These are phyloP conservation scores for Pichia sp. DNA, from an alignment of 1,139 yeast genomes.

Conservation along the genomic window DNA sequence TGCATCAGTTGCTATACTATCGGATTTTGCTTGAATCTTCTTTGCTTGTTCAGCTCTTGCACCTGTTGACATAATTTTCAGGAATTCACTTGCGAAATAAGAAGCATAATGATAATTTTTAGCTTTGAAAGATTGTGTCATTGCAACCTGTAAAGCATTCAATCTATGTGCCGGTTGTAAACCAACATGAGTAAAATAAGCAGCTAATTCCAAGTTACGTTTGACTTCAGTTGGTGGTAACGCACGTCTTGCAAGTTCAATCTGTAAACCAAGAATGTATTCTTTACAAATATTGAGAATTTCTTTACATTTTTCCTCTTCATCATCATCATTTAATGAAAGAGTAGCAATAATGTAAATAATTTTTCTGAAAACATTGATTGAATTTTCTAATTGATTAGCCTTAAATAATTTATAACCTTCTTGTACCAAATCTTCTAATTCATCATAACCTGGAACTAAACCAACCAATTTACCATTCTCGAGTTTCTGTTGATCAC, in stretches of 20 bases:
- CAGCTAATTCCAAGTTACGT: constrained; percentile 89
- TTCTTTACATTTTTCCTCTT: constrained; percentile 69
- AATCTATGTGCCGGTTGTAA: constrained; percentile 77
- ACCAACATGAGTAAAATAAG: constrained; percentile 83
- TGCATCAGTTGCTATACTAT: constrained; percentile 74
- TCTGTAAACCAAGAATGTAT: constrained; percentile 84
- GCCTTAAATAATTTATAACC: constrained; percentile 82
- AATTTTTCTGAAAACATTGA: constrained; percentile 68
- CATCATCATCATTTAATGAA: constrained; percentile 65
- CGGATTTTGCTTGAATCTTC: constrained; percentile 74
- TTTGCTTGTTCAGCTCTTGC: constrained; percentile 85
- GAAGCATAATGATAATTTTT: constrained; percentile 87
- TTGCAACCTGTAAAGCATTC: constrained; percentile 90
- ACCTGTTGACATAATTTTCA: constrained; percentile 61
- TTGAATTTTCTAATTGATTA: constrained; percentile 76
- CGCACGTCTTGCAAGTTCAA: constrained; percentile 81
- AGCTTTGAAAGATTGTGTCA: constrained; percentile 83
- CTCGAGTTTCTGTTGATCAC: constrained; percentile 50
- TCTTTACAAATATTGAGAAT: constrained; percentile 73
- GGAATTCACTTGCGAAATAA: constrained; percentile 78
- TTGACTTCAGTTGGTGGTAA: constrained; percentile 64
- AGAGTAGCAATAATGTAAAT: constrained; percentile 69
- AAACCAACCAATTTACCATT: constrained; percentile 54
- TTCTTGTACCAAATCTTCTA: constrained; percentile 56
- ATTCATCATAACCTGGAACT: constrained; percentile 67